These are phyloP conservation scores for Vigna radiata DNA, from an alignment of 306 rosid species.

Conservation along the genomic window DNA sequence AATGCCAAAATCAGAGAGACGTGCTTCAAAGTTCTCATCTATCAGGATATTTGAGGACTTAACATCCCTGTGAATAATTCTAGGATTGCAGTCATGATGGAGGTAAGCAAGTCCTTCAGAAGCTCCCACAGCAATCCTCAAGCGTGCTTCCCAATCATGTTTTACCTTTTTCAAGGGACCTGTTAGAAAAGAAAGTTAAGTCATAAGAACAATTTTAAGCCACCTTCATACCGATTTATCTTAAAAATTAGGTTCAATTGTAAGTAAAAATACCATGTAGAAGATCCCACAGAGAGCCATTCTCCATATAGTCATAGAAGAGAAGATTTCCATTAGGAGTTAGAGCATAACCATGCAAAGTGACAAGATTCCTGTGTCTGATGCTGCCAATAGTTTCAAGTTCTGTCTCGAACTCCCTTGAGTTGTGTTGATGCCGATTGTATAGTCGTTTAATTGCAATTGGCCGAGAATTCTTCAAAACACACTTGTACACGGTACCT, in stretches of 20 bases:
- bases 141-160: conserved; percentile 31
- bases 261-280: conserved; percentile 14
- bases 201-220: not conserved
- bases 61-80: conserved; percentile 21
- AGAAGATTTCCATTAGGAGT: conserved; percentile 29
- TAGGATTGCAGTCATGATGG: conserved; percentile 29
- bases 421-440: conserved; percentile 10
- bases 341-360: conserved; percentile 32
- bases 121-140: conserved; percentile 30
- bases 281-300: conserved; percentile 35
- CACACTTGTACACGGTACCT: conserved; percentile 21
- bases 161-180: conserved; percentile 35
- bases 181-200: not conserved
- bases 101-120: conserved; percentile 34
- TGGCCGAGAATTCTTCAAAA: conserved; percentile 25
- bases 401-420: conserved; percentile 32
- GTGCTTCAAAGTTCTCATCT: conserved; percentile 32
- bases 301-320: conserved; percentile 31
- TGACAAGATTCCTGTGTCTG: conserved; percentile 30
- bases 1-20: conserved; percentile 24
- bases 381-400: conserved; percentile 27
- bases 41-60: conserved; percentile 26
- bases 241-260: not conserved
- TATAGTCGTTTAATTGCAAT: conserved; percentile 20
- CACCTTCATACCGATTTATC: not conserved